phyloP scores from a whole-genome alignment of 78 protist species.

The Tieghemostelium lacteum region DNA sequence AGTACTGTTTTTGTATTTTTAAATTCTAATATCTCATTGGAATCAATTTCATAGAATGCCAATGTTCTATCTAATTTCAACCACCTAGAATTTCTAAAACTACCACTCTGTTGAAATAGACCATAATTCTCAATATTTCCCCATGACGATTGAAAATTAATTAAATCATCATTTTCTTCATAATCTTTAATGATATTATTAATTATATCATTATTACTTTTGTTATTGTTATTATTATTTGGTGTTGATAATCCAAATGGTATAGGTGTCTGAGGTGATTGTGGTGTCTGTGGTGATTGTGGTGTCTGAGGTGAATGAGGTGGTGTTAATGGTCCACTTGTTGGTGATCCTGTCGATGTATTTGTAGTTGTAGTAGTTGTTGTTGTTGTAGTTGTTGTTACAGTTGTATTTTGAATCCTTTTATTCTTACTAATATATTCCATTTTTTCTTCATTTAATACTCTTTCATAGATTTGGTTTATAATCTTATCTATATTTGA shows the following conservation, averaged over 20 bases:
- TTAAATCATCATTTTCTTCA: not conserved
- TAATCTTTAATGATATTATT: not conserved
- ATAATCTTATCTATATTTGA: conserved; percentile 45
- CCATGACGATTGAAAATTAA: conserved; percentile 27
- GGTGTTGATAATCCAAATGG: too few relatives aligned
- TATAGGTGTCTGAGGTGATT: conserved; percentile 5
- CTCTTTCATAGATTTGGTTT: conserved; percentile 67
- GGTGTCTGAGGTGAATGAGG: not conserved
- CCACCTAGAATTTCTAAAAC: conserved; percentile 70
- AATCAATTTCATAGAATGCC: conserved; percentile 74
- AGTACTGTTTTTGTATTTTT: conserved; percentile 36
- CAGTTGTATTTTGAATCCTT: not conserved
- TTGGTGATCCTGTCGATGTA: not conserved
- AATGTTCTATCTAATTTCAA: conserved; percentile 29
- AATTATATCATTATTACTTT: not conserved
- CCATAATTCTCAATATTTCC: conserved; percentile 69
- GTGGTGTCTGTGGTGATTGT: not conserved
- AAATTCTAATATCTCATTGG: conserved; percentile 62
- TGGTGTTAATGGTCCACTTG: not conserved
- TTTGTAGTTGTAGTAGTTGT: conserved; percentile 10
- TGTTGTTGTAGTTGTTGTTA: conserved; percentile 10
- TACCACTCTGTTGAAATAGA: conserved; percentile 53
- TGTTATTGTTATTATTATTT: not conserved
- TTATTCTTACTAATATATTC: conserved; percentile 29
- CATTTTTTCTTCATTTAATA: conserved; percentile 47